Percentiles rank a stretch among this genome's conserved stretches.
These are phyloP conservation scores for Suillus luteus DNA, from an alignment of 768 basidiomycete genomes.

Conservation along the genomic window DNA sequence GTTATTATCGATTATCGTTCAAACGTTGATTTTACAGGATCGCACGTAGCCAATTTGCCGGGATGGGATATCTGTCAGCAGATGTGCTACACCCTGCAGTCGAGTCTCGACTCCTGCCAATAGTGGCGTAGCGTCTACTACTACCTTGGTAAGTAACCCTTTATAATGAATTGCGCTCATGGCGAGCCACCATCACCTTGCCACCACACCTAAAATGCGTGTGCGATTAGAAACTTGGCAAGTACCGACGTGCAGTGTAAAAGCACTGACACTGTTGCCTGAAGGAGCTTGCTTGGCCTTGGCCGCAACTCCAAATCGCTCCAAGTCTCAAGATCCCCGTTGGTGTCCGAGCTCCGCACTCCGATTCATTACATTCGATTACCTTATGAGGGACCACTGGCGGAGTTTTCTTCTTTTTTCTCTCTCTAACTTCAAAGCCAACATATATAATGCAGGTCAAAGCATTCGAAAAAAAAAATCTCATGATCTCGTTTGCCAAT, in stretches of 20 bases:
- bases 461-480: neutral
- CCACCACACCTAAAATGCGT: constrained; percentile 5
- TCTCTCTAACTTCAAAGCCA: neutral
- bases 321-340: neutral
- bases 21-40: neutral
- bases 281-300: neutral
- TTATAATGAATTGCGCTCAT: neutral
- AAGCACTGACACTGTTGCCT: neutral
- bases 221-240: neutral
- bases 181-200: constrained; percentile 3
- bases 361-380: neutral
- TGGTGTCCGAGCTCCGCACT: neutral
- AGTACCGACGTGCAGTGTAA: neutral
- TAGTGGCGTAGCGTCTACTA: neutral
- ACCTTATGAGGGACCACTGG: neutral
- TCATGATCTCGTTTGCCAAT: neutral
- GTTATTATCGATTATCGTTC: neutral
- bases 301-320: neutral
- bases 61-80: neutral
- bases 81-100: neutral
- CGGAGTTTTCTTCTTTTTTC: neutral
- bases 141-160: neutral
- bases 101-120: neutral
- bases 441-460: neutral
- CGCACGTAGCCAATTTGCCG: neutral